Evolutionary conservation across 2,329 filamentous ascomycete species (phyloP), one percentile per base, ranked within the genome.

Genomic region (Ceratocystis huliohia): DNA sequence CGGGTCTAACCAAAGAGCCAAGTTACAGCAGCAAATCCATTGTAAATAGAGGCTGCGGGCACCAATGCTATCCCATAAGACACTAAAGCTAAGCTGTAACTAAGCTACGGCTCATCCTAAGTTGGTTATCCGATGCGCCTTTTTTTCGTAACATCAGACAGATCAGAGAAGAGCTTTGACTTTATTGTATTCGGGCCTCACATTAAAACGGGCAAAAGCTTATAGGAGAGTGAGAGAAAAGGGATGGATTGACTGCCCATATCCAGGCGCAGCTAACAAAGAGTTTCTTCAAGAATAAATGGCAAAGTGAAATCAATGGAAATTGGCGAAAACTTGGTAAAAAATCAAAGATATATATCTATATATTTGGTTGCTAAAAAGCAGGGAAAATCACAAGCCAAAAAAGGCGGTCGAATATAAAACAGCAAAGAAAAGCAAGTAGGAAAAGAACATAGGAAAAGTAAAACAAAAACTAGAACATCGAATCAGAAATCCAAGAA

Each of bases 41-140:
- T 37, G 33, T 37, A 13, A 37, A 37, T 37, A 37, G 33, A 37
- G 33, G 8, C 33, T 13, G 10, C 3, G 3, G 33, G 3, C 10
- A 37, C 33, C 13, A 37, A 37, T 37, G 10, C 10, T 37, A 37
- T 13, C 8, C 17, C 20, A 10, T 7, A 33, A 22, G 13, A 10
- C n/a, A 22, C 17, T 41, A 5, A 41, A 28, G 37, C 37, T 30
- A 48, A 48, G 1, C 30, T 41, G 25, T 13, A n/a, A 13, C n/a
- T 13, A 17, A 17, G 44, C 41, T 48, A 46, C 37, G 22, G 25
- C 41, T 44, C 50, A 41, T 67, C 66, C 62, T 20, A 65, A 67
- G 20, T 33, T 61, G 63, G 66, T 33, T 67, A 63, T 67, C 53
- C 62, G 66, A 61, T 63, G 66, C 63, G 66, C 66, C 62, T 63